Conservation (phyloP, 208 protist species). For the Acanthamoeba lenticulata region DNA sequence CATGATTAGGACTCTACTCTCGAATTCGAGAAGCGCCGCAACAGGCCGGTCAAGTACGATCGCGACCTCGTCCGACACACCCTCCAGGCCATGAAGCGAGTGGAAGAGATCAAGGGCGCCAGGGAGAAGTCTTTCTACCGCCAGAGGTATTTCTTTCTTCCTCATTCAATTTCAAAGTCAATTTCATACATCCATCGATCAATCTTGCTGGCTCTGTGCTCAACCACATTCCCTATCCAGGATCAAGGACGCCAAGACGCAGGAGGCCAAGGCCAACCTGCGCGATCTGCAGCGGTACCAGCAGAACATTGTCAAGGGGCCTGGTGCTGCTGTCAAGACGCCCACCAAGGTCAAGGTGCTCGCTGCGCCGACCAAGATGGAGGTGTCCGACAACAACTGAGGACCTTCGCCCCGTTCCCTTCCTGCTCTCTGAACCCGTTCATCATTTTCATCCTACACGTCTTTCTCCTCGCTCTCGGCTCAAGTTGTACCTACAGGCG, state of each 20-base stretch:
- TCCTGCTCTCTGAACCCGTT: background rate
- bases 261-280: slow-evolving; percentile 18
- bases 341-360: slow-evolving; percentile 20
- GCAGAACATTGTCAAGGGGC: background rate
- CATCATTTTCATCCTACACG: too few relatives aligned
- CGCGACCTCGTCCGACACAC: slow-evolving; percentile 96
- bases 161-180: background rate
- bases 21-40: slow-evolving; percentile 98
- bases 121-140: slow-evolving; percentile 95
- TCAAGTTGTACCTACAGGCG: too few relatives aligned
- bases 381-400: background rate
- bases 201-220: background rate
- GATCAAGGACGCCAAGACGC: background rate
- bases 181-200: background rate
- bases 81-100: slow-evolving; percentile 95
- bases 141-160: slow-evolving; percentile 78
- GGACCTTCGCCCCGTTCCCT: background rate
- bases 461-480: too few relatives aligned
- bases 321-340: background rate
- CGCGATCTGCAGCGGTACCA: background rate
- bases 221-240: background rate
- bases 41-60: slow-evolving; percentile 99
- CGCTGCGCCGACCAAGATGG: background rate
- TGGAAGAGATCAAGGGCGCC: slow-evolving; percentile 95
- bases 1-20: slow-evolving; percentile 94